phyloP scores from a whole-genome alignment of 1,139 yeast genomes.

The Candida gigantensis region DNA sequence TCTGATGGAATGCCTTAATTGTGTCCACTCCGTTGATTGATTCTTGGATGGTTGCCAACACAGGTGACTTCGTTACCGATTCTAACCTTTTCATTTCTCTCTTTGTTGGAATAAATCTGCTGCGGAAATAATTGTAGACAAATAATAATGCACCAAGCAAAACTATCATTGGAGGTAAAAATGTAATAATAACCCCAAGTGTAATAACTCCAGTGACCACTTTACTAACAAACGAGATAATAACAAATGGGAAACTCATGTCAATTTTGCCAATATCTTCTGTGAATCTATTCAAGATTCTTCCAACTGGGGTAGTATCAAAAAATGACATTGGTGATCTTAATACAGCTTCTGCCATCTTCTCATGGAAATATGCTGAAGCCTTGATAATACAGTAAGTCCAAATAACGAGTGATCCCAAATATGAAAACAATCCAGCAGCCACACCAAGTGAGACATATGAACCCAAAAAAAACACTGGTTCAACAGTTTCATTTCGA shows the following conservation, averaged over 20 bases:
- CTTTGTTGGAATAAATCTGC: constrained; percentile 31
- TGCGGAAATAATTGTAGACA: constrained; percentile 33
- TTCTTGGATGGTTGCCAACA: constrained; percentile 65
- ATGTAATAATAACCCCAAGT: constrained; percentile 43
- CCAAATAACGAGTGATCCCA: constrained; percentile 35
- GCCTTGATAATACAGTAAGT: constrained; percentile 33
- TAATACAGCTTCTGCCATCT: constrained; percentile 37
- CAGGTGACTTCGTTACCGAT: constrained; percentile 48
- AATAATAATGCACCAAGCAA: constrained; percentile 23
- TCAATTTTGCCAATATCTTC: constrained; percentile 40
- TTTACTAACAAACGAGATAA: constrained; percentile 26
- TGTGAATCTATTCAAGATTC: constrained; percentile 42
- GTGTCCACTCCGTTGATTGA: constrained; percentile 62
- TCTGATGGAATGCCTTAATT: constrained; percentile 56
- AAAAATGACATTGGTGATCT: constrained; percentile 47
- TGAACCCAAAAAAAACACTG: constrained; percentile 25
- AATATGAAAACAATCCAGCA: constrained; percentile 27
- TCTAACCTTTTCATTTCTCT: constrained; percentile 35
- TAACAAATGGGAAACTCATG: constrained; percentile 34
- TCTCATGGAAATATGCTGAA: constrained; percentile 38
- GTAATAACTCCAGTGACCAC: constrained; percentile 24
- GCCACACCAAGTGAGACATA: constrained; percentile 32
- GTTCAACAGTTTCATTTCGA: constrained; percentile 22
- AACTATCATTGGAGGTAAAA: constrained; percentile 24
- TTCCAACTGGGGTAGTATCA: constrained; percentile 46